A percentile compares a stretch with the other conserved stretches of the same genome.
phyloP scores from a whole-genome alignment of 352 stramenopile genomes.

The Blastocystis sp. region DNA sequence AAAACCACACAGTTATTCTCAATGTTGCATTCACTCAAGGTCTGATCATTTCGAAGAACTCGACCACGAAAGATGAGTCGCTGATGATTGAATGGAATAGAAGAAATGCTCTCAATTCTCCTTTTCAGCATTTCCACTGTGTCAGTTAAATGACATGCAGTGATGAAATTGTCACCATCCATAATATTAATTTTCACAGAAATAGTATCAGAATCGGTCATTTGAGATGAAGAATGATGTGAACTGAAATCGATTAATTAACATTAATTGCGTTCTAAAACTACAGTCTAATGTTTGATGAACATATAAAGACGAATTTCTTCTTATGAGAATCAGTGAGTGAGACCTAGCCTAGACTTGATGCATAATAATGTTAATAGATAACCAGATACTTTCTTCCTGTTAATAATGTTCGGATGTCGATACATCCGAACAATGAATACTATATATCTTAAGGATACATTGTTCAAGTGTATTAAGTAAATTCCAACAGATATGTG shows the following conservation, averaged over 20 bases:
- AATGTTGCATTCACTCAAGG: slow-evolving; percentile 1
- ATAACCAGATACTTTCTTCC: no score
- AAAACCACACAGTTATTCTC: not conserved
- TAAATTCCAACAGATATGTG: no score
- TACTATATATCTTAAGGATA: no score
- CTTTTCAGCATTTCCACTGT: not conserved
- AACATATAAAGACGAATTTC: not conserved
- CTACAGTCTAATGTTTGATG: no score
- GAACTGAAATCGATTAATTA: not conserved
- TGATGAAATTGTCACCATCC: not conserved
- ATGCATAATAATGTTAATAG: no score
- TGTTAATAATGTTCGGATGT: no score
- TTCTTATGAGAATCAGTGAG: not conserved
- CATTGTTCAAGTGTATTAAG: no score
- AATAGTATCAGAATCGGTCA: not conserved
- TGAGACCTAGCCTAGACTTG: no score
- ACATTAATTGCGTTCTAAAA: not conserved
- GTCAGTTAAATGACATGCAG: not conserved
- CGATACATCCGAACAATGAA: no score
- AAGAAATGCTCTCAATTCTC: not conserved
- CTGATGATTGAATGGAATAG: slow-evolving; percentile 2
- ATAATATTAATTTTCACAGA: slow-evolving; percentile 27
- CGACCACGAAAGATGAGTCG: slow-evolving; percentile 14
- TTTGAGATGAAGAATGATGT: not conserved
- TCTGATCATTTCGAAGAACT: slow-evolving; percentile 15